Evolutionary conservation across 495 filamentous ascomycete genomes (phyloP), one percentile per base, ranked within the genome.

Genomic region (Polyplosphaeria fusca): DNA sequence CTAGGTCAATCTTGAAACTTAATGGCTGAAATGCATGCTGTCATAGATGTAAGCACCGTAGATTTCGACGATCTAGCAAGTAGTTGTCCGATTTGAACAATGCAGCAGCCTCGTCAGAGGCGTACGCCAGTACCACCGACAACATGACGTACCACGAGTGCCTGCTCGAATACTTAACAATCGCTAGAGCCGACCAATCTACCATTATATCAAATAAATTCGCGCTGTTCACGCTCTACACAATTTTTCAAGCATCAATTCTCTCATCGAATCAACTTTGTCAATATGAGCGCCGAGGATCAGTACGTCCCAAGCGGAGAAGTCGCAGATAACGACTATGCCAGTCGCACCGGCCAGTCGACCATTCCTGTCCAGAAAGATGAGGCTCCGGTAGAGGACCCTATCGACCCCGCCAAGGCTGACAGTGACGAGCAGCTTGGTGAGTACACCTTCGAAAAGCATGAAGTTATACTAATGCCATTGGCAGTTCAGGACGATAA

Each of bases 361-460:
- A 70, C 70, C n/a, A 72, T 84, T 13, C 78, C 75, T 13, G 79
- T 84, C 5, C 67, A 79, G 20, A 74, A 74, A 20, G 80, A 84
- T 52, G 67, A 76, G 4, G 74, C 66, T 38, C 61, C 66, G 0
- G 68, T 83, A 1, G 76, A 81, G 37, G 79, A 79, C 32, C 72
- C 73, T 5, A 74, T 79, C 11, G 60, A 75, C 37, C 57, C 69
- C 19, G 68, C 45, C 0, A 68, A 66, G 1, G 76, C 77, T 0
- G 76, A 85, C 54, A 72, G 74, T 2, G 76, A 83, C 55, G 68
- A 73, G 53, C 70, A 74, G 26, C 61, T 85, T 3, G 71, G 81
- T 83, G 70, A 28, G 71, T 67, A 47, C 27, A 13, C 19, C 20
- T 28, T n/a, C 24, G 12, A 12, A 16, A 18, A 9, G 18, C 13